Conservation (phyloP, 257 asterid species). For the Paraleonurus japonicus region DNA sequence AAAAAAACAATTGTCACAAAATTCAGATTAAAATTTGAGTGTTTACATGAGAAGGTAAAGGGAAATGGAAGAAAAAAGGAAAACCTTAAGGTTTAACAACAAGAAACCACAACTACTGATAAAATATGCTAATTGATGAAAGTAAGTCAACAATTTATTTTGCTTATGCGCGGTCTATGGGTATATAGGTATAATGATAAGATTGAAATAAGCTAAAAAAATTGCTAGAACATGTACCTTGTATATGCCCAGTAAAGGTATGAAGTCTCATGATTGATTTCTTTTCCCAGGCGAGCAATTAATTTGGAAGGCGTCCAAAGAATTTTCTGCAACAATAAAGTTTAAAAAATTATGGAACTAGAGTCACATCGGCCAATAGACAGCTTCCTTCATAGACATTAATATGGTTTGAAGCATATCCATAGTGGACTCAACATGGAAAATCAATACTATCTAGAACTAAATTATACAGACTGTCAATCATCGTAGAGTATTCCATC, state of each 20-base stretch:
- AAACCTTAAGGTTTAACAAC: neutral
- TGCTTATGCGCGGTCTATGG: neutral
- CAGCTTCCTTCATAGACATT: neutral
- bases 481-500: slow-evolving; percentile 9
- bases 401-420: neutral
- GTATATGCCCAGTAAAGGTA: slow-evolving; percentile 92
- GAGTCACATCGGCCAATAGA: neutral
- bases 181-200: neutral
- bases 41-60: neutral
- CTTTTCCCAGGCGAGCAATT: slow-evolving; percentile 84
- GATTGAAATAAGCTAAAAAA: neutral
- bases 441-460: neutral
- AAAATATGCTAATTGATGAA: neutral
- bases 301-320: slow-evolving; percentile 94
- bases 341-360: slow-evolving; percentile 12
- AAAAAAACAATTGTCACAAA: too few relatives aligned
- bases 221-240: slow-evolving; percentile 47
- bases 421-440: neutral
- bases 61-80: neutral
- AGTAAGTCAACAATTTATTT: neutral
- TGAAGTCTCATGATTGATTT: slow-evolving; percentile 74
- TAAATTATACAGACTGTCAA: neutral
- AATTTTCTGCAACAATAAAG: slow-evolving; percentile 46
- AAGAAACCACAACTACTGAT: neutral
- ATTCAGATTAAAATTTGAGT: neutral